Evolutionary conservation across 805 yeast species (phyloP), one percentile per base, ranked within the genome.

Genomic region (Kluyveromyces starmeri): DNA sequence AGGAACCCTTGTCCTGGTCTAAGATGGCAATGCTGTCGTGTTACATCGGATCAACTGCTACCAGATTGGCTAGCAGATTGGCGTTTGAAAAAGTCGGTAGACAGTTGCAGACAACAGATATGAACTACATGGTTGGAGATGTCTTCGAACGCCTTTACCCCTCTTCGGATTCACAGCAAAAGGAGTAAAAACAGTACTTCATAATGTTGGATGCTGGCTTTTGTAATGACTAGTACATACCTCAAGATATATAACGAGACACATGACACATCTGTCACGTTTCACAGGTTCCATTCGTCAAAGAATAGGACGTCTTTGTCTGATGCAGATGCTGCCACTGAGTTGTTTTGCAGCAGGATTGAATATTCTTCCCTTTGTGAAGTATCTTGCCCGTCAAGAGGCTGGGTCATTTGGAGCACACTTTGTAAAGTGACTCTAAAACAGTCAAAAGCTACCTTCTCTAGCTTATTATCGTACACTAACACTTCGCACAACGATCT

Each of bases 361-460:
- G 68, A 61, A 46, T 44, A 66, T 13, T 51, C 62, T 5, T 35
- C 34, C 7, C 58, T 53, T n/a, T 51, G 53, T 5, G 33, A 30
- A 4, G 48, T 28, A 1, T 30, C 32, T 17, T 39, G 32, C 13
- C 28, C 40, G 14, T 42, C 81, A n/a, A 16, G 19, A 7, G 41
- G 41, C 18, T 46, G 46, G 17, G 50, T 84, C 35, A 83, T 73
- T 48, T 78, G 88, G 28, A 81, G 55, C 2, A 83, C 77, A 50
- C 88, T 78, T 46, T 79, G 85, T 76, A 89, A 78, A 1, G 95
- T 81, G 0, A 94, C 92, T 47, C 71, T 74, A 58, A 80, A 89
- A 28, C 76, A 70, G 43, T 78, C 77, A 19, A 72, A 64, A 27
- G 68, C 67, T 3, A 75, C 65, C 36, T 68, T 64, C 51, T 86